These are phyloP conservation scores for Russula sp. DNA, from an alignment of 768 basidiomycete species.

Conservation along the genomic window DNA sequence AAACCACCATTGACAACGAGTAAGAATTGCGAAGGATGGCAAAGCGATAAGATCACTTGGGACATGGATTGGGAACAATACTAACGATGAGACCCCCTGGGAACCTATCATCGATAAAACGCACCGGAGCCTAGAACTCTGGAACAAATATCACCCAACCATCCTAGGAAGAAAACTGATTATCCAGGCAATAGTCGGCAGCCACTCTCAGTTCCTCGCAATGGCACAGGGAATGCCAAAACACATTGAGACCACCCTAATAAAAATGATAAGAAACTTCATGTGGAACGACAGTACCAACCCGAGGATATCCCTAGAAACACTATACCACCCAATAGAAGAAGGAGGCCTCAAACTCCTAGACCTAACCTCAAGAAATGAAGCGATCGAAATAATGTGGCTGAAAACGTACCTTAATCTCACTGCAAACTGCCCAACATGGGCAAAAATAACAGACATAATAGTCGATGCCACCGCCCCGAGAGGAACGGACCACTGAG, in stretches of 20 bases:
- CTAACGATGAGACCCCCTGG: background rate
- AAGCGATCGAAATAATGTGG: slow-evolving; percentile 28
- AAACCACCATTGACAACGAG: too few relatives aligned
- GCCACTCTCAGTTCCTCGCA: background rate
- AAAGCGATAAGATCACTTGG: background rate
- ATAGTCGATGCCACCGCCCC: slow-evolving; percentile 6
- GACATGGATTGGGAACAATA: background rate
- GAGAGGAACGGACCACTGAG: rapidly evolving
- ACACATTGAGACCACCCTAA: background rate
- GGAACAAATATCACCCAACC: background rate
- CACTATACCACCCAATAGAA: background rate
- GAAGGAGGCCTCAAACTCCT: slow-evolving; percentile 25
- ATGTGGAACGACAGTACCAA: slow-evolving; percentile 19
- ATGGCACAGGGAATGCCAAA: background rate
- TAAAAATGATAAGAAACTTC: slow-evolving; percentile 18
- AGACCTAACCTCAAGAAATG: slow-evolving; percentile 12
- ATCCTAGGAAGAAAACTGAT: background rate
- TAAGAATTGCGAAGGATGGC: background rate
- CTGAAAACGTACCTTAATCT: slow-evolving; percentile 23
- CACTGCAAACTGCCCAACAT: background rate
- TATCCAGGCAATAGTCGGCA: background rate
- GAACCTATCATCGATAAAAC: background rate
- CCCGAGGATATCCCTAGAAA: background rate
- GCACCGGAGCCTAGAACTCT: background rate
- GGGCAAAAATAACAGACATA: slow-evolving; percentile 27